These are phyloP conservation scores for Protomyces inundatus DNA, from an alignment of 1,139 yeast genomes.

Conservation along the genomic window DNA sequence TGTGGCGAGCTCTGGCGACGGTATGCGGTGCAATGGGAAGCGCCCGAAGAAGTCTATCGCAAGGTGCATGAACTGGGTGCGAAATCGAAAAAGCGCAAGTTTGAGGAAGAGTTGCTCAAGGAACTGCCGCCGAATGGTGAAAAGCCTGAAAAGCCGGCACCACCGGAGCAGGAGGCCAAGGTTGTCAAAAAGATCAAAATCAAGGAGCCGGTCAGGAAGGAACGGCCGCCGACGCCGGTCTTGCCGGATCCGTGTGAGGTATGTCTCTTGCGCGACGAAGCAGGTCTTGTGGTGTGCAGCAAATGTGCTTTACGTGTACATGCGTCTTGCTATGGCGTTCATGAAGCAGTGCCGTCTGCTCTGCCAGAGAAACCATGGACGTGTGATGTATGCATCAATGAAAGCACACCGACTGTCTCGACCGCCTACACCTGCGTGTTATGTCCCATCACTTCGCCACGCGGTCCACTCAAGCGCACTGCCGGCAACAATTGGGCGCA, in stretches of 20 bases:
- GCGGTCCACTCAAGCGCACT: conserved; percentile 72
- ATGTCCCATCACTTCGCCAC: conserved; percentile 47
- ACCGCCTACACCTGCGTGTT: conserved; percentile 58
- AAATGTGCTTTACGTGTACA: conserved; percentile 73
- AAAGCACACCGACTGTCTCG: conserved; percentile 54
- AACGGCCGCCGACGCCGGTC: conserved; percentile 35
- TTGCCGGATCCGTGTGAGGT: not conserved
- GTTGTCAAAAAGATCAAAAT: conserved; percentile 1
- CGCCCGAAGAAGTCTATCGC: conserved; percentile 62
- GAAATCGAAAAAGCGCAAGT: conserved; percentile 52
- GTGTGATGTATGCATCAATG: conserved; percentile 79
- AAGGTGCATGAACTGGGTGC: conserved; percentile 47
- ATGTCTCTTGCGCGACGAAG: conserved; percentile 35
- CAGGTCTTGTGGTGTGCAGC: conserved; percentile 52
- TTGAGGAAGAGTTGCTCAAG: conserved; percentile 65
- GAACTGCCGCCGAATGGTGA: conserved; percentile 43
- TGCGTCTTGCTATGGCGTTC: conserved; percentile 60
- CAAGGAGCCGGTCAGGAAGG: conserved; percentile 53
- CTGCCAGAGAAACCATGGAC: conserved; percentile 51
- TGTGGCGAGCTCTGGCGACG: conserved; percentile 91
- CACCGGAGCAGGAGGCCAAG: not conserved
- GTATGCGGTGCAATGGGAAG: conserved; percentile 86
- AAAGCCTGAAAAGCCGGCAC: conserved; percentile 33
- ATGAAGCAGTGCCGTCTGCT: not conserved
- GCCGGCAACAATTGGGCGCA: conserved; percentile 74